Evolutionary conservation across 345 rosid genomes (phyloP).

Genomic region (Salix arbutifolia): DNA sequence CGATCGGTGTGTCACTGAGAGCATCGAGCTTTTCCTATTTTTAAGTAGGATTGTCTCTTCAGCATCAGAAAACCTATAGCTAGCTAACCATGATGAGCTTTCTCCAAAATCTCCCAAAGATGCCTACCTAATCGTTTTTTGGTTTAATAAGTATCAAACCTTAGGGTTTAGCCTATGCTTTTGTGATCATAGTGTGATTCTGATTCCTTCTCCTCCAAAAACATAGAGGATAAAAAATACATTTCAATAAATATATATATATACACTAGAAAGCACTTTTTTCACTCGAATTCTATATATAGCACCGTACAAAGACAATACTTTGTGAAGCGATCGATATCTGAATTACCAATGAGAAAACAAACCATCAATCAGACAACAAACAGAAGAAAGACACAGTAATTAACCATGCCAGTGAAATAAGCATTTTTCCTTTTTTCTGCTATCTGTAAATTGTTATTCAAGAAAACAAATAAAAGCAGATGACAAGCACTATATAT

Average conservation of each 20-base stretch:
- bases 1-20: conserved; percentile 9
- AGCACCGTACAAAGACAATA: not conserved
- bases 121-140: conserved; percentile 32
- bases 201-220: not conserved
- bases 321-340: not conserved
- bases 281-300: not conserved
- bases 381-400: not conserved
- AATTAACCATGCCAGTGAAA: not conserved
- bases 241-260: not conserved
- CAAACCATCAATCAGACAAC: too few species aligned
- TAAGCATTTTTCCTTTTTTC: not conserved
- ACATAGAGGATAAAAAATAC: not conserved
- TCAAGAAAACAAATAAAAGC: not conserved
- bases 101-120: conserved; percentile 22
- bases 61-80: conserved; percentile 10
- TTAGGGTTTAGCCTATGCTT: conserved; percentile 29
- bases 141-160: conserved; percentile 16
- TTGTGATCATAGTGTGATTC: conserved; percentile 32
- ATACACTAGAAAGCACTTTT: not conserved
- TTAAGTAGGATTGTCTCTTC: conserved; percentile 19
- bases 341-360: not conserved
- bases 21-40: conserved; percentile 34
- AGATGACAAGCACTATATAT: not conserved
- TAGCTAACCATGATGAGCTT: conserved; percentile 7
- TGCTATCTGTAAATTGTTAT: not conserved